Evolutionary conservation across 1,284 basidiomycete genomes (phyloP).

Genomic region (Rhodotorula sp.): DNA sequence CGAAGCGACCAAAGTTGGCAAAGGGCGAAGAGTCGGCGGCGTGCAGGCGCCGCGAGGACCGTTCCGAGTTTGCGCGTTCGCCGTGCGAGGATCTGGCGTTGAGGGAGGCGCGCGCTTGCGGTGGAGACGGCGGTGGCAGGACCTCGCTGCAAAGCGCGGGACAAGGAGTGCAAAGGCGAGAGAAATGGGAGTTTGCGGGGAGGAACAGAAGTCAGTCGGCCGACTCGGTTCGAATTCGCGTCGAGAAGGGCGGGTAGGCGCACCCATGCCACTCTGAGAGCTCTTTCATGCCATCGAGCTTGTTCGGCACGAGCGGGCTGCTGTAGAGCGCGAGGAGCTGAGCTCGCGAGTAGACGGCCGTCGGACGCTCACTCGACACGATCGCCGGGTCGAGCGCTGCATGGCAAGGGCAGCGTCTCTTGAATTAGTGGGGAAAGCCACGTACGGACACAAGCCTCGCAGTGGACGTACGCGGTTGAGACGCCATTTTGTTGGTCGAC

Average conservation of each 20-base stretch:
- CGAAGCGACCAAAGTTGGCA: constrained; percentile 41
- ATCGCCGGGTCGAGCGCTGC: constrained; percentile 11
- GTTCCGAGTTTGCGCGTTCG: not conserved
- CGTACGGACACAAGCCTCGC: too few species aligned
- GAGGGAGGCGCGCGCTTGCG: constrained; percentile 10
- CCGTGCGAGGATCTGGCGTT: not conserved
- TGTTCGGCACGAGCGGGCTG: constrained; percentile 33
- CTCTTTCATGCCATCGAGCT: constrained; percentile 36
- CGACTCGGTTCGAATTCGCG: not conserved
- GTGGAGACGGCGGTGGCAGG: constrained; percentile 28
- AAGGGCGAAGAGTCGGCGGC: constrained; percentile 28
- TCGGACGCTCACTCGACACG: constrained; percentile 6
- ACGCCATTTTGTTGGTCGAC: too few species aligned
- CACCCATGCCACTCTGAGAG: constrained; percentile 40
- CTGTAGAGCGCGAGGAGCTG: constrained; percentile 28
- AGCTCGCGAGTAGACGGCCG: constrained; percentile 23
- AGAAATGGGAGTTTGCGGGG: not conserved
- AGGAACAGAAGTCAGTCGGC: not conserved
- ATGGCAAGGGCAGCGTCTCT: too few species aligned
- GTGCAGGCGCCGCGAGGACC: constrained; percentile 2
- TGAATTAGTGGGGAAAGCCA: too few species aligned
- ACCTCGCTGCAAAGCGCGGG: constrained; percentile 29
- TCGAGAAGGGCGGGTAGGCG: not conserved
- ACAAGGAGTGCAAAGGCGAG: too few species aligned
- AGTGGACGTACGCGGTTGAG: too few species aligned